Percentiles rank a stretch among this genome's conserved stretches.
Conservation (phyloP, 73 alveolate genomes). For the Effrenium voratum region DNA sequence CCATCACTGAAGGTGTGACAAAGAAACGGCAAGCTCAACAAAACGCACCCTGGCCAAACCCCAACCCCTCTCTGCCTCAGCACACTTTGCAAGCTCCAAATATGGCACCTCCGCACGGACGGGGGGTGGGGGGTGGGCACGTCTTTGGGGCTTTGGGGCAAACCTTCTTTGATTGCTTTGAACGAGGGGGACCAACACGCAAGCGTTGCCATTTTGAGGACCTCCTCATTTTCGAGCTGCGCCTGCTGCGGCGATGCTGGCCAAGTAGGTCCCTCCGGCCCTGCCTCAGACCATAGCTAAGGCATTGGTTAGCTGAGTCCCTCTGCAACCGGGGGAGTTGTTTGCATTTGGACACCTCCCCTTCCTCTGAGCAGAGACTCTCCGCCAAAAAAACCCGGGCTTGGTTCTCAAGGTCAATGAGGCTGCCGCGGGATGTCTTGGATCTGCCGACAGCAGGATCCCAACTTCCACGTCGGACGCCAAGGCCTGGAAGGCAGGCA, state of each 20-base stretch:
- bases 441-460: conserved; percentile 49
- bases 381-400: too few relatives aligned
- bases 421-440: conserved; percentile 20
- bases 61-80: neutral
- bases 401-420: too few relatives aligned
- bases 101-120: conserved; percentile 77
- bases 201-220: too few relatives aligned
- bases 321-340: too few relatives aligned
- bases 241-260: conserved; percentile 44
- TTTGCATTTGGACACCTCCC: too few relatives aligned
- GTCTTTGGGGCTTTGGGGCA: too few relatives aligned
- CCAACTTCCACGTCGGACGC: conserved; percentile 66
- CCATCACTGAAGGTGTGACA: too few relatives aligned
- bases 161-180: too few relatives aligned
- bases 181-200: too few relatives aligned
- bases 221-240: neutral
- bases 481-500: conserved; percentile 25
- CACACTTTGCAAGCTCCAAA: conserved; percentile 33
- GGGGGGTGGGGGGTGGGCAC: too few relatives aligned
- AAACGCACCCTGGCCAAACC: neutral
- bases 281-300: conserved; percentile 18
- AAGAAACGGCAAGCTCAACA: neutral
- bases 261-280: conserved; percentile 47
- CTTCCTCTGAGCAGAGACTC: too few relatives aligned
- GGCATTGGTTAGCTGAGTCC: too few relatives aligned